Evolutionary conservation across 179 eudicot species (phyloP).

Genomic region (Camellia oleifera): DNA sequence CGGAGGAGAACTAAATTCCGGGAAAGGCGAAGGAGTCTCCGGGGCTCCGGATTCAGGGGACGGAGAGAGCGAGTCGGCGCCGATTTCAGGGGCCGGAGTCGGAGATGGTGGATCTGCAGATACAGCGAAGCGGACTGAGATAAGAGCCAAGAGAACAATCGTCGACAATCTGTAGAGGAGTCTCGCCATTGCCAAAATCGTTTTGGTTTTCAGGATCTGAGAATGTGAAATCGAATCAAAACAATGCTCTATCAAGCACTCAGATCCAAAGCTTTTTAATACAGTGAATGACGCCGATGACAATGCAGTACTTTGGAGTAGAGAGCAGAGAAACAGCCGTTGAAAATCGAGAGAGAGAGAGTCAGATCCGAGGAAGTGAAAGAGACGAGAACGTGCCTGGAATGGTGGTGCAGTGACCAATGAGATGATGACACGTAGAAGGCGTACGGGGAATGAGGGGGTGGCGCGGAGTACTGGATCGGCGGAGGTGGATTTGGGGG

Average conservation of each 20-base stretch:
- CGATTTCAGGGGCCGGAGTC: constrained; percentile 8
- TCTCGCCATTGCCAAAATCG: constrained; percentile 10
- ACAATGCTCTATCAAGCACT: background rate
- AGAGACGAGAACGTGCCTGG: background rate
- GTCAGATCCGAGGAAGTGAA: background rate
- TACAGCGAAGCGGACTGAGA: background rate
- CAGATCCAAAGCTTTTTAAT: background rate
- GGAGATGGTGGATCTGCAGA: constrained; percentile 5
- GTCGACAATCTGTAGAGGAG: background rate
- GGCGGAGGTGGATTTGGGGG: background rate
- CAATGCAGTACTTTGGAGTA: background rate
- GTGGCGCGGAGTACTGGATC: background rate
- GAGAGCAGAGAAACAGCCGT: background rate
- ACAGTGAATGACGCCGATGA: background rate
- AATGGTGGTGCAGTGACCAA: background rate
- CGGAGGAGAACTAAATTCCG: constrained; percentile 8
- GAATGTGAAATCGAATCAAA: background rate
- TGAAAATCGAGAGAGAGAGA: background rate
- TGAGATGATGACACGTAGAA: background rate
- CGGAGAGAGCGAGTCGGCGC: background rate
- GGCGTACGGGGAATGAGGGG: background rate
- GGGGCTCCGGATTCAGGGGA: background rate
- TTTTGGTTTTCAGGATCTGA: background rate
- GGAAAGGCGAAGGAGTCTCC: constrained; percentile 13
- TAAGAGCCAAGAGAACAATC: background rate